Conservation (phyloP, 805 yeast species). For the Pichia occidentalis region DNA sequence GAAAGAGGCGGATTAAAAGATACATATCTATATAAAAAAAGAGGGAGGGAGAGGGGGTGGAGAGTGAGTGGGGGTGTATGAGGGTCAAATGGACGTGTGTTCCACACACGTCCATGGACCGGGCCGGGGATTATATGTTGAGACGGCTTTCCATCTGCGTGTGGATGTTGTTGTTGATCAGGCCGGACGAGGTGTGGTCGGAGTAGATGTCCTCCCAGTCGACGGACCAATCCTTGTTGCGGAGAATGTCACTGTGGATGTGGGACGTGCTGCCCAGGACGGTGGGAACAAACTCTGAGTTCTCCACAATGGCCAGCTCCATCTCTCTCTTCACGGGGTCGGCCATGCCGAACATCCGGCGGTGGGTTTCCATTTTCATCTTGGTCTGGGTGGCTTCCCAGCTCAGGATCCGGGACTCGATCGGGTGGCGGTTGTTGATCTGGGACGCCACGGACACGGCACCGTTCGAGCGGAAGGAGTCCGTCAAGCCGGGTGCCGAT, state of each 20-base stretch:
- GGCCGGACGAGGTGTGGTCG: not conserved
- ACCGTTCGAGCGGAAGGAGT: conserved; percentile 60
- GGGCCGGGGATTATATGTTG: no score
- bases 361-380: conserved; percentile 65
- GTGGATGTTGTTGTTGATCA: not conserved
- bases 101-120: no score
- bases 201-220: conserved; percentile 92
- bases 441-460: conserved; percentile 54
- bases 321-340: conserved; percentile 88
- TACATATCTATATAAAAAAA: no score
- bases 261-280: conserved; percentile 51
- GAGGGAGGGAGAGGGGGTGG: no score
- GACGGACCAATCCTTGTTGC: conserved; percentile 66
- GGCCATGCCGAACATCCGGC: conserved; percentile 84
- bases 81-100: no score
- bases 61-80: no score
- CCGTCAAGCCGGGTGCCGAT: conserved; percentile 66
- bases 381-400: conserved; percentile 79
- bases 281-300: conserved; percentile 63
- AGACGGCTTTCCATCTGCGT: conserved; percentile 4
- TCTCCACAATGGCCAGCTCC: conserved; percentile 73
- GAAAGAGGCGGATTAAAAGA: no score
- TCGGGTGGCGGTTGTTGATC: conserved; percentile 76
- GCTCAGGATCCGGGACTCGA: conserved; percentile 63
- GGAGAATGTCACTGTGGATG: conserved; percentile 55